A percentile compares a stretch with the other conserved stretches of the same genome.
These are phyloP conservation scores for Hamamelis virginiana DNA, from an alignment of 164 flowering plant genomes.

Conservation along the genomic window DNA sequence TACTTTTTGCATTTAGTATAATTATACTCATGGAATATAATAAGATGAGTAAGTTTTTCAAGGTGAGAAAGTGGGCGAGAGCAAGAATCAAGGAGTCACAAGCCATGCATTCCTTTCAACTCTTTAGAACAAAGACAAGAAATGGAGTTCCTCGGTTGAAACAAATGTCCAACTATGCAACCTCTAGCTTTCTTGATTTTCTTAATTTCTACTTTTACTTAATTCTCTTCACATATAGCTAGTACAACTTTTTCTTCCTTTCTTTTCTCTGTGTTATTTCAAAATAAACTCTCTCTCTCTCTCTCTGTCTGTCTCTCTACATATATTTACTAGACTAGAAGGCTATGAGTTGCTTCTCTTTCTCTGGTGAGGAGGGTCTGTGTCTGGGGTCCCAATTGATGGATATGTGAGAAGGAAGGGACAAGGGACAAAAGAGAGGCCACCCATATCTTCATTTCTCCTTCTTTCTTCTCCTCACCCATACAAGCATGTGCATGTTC, in stretches of 20 bases:
- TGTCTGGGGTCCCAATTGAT: constrained; percentile 18
- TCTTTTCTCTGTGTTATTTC: background rate
- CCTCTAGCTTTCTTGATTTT: background rate
- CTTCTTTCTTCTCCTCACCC: constrained; percentile 20
- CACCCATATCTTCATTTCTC: constrained; percentile 30
- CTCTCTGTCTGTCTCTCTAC: background rate
- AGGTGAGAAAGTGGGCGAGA: constrained; percentile 15
- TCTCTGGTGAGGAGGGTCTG: constrained; percentile 9
- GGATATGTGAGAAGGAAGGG: constrained; percentile 16
- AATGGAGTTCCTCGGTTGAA: constrained; percentile 13
- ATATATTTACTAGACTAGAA: background rate
- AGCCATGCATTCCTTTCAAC: constrained; percentile 6
- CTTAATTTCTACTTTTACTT: background rate
- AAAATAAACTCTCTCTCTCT: background rate
- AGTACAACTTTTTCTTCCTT: background rate
- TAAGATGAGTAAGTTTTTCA: constrained; percentile 4
- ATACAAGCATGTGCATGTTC: constrained; percentile 39
- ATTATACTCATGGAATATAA: background rate
- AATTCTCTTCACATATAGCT: background rate
- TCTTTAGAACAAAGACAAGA: constrained; percentile 13
- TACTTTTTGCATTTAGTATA: constrained; percentile 4
- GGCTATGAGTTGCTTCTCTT: constrained; percentile 6
- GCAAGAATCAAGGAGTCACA: constrained; percentile 23
- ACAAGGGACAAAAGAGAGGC: constrained; percentile 25
- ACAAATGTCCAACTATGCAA: background rate